Evolutionary conservation across 371 early-diverging fungal genomes (phyloP), one percentile per base, ranked within the genome.

Genomic region (Apophysomyces ossiformis): DNA sequence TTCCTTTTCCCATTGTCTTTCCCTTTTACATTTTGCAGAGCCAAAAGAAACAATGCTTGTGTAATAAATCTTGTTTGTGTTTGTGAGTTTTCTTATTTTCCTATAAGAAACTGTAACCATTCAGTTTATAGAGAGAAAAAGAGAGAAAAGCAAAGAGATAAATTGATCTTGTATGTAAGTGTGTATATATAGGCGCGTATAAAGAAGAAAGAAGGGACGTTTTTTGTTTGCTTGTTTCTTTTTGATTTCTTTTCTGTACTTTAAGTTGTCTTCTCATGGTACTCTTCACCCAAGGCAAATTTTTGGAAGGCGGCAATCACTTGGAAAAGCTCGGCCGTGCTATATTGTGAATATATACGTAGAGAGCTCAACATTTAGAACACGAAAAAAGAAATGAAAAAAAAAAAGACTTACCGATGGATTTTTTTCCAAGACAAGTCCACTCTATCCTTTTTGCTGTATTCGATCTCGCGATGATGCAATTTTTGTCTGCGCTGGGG

Each of bases 401-500:
- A 50, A n/a, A 32, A 0, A 26, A 50, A 21, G 21, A 45, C 68
- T 73, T 73, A 73, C 74, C 61, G 64, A 57, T 37, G 35, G 36
- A 73, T 35, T 57, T 72, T 69, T 26, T 57, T 26, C 77, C 77
- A 77, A 13, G 65, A 45, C 21, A n/a, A 26, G 47, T 71, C 69
- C 60, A 74, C 67, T 21, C 65, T 67, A n/a, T 68, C 75, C 58
- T 79, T 73, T 47, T 83, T 71, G 21, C 67, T 50, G 18, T 65
- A 63, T 60, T 83, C 74, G 46, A 73, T 80, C 69, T 78, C 73
- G 67, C 85, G 54, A 18, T 26, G 54, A n/a, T 9, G 9, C 64
- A 92, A 74, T 73, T 89, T 91, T 7, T 69, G 69, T 37, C 79
- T 77, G 58, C 91, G 89, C 6, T 73, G 64, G 15, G 78, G 77